These are phyloP conservation scores for Bipolaris cookei DNA, from an alignment of 2,329 filamentous ascomycete genomes.

Conservation along the genomic window DNA sequence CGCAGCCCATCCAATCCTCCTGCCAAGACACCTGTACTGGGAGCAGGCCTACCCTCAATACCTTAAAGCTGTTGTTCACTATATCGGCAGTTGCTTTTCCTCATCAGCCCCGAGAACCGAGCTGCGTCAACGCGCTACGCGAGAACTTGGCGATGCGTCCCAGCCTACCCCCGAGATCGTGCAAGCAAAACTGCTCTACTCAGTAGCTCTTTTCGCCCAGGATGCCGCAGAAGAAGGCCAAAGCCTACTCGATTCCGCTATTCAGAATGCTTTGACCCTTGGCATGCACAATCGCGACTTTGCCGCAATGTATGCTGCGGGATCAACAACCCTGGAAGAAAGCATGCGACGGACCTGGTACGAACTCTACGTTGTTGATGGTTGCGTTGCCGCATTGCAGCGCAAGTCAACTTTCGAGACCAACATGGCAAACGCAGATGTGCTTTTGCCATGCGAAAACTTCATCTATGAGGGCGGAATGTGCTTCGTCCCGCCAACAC, in stretches of 20 bases:
- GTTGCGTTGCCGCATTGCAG: conserved; percentile 78
- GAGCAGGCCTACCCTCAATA: conserved; percentile 43
- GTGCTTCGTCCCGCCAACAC: conserved; percentile 48
- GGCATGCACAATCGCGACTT: conserved; percentile 73
- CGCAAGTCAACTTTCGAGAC: conserved; percentile 69
- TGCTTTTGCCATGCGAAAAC: conserved; percentile 79
- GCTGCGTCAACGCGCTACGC: conserved; percentile 37
- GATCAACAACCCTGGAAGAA: conserved; percentile 72
- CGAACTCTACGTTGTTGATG: conserved; percentile 77
- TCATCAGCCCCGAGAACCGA: conserved; percentile 47
- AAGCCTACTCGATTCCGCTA: conserved; percentile 67
- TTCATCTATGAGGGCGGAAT: conserved; percentile 56
- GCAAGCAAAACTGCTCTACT: conserved; percentile 75
- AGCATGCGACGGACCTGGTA: conserved; percentile 88
- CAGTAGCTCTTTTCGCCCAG: conserved; percentile 75
- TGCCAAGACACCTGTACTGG: conserved; percentile 54
- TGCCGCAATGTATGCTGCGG: conserved; percentile 65
- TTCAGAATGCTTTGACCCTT: conserved; percentile 74
- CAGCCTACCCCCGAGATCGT: conserved; percentile 61
- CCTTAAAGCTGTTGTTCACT: conserved; percentile 58
- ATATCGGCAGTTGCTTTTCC: conserved; percentile 60
- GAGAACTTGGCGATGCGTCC: conserved; percentile 15
- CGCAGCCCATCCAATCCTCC: conserved; percentile 59
- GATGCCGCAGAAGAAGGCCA: conserved; percentile 71
- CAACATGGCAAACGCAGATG: conserved; percentile 69